Evolutionary conservation across 257 asterid genomes (phyloP).

Genomic region (Coffea canephora): DNA sequence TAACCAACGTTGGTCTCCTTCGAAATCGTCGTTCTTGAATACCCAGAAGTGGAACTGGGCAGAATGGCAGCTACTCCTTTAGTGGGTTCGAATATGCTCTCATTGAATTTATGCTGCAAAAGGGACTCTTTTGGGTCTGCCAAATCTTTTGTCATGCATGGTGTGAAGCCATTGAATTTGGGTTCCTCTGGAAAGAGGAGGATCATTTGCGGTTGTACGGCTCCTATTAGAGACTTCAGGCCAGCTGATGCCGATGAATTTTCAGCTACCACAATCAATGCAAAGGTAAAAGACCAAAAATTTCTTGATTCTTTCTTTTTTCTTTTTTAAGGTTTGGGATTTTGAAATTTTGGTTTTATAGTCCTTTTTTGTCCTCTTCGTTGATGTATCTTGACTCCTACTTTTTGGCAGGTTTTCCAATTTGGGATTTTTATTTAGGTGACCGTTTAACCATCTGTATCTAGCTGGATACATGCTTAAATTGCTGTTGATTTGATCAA

Average conservation of each 20-base stretch:
- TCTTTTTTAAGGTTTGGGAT: not conserved
- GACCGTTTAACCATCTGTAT: not conserved
- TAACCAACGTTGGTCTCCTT: slow-evolving; percentile 18
- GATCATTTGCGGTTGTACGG: slow-evolving; percentile 57
- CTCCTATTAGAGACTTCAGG: slow-evolving; percentile 48
- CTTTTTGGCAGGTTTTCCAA: not conserved
- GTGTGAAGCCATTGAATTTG: slow-evolving; percentile 23
- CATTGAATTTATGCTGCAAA: slow-evolving; percentile 28
- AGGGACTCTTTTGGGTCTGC: slow-evolving; percentile 21
- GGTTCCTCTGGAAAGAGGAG: slow-evolving; percentile 28
- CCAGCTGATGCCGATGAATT: slow-evolving; percentile 35
- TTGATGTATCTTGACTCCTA: not conserved
- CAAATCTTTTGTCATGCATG: slow-evolving; percentile 27
- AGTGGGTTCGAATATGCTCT: slow-evolving; percentile 32
- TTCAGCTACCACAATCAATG: slow-evolving; percentile 37
- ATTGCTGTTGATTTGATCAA: not conserved
- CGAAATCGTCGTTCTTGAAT: slow-evolving; percentile 18
- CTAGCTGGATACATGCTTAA: not conserved
- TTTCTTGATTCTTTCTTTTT: not conserved
- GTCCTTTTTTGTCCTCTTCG: not conserved
- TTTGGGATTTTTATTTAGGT: not conserved
- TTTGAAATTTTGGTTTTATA: not conserved
- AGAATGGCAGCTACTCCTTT: slow-evolving; percentile 21
- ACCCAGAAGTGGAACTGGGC: slow-evolving; percentile 14
- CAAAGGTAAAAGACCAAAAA: slow-evolving; percentile 16